Evolutionary conservation across 2,329 filamentous ascomycete species (phyloP), one percentile per base, ranked within the genome.

Genomic region (Fusarium verrucosum): DNA sequence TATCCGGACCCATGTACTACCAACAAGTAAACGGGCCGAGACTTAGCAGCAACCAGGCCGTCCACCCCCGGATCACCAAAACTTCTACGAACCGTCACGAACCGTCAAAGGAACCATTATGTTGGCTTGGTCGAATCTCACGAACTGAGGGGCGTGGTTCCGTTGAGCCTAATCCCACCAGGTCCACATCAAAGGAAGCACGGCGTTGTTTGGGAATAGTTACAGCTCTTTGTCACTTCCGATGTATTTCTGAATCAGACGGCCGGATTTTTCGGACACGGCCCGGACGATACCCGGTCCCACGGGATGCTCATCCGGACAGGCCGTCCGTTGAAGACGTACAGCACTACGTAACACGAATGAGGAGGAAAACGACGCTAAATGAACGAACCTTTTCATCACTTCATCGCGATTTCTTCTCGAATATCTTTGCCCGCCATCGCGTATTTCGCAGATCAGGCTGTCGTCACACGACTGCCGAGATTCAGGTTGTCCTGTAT

Each of bases 11-110:
- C 23, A 23, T 23, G n/a, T n/a, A n/a, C n/a, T 11, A 40, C 37
- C 33, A 45, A 33, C 33, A 36, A 8, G 49, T 5, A 36, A 50
- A 61, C 41, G 36, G 62, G 50, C 62, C 62, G 47, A 58, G 46
- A 62, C 35, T 66, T 65, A 38, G 45, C 17, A 49, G 32, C 30
- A 32, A 66, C 47, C 14, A n/a, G 30, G 36, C 40, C 35, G 53
- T 37, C 59, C 47, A 53, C 17, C 5, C 30, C 37, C 37, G 14
- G 45, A 40, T 32, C 41, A 36, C 41, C 37, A 66, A 42, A 37
- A n/a, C n/a, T n/a, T n/a, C 32, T 10, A 6, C 22, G 44, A 37
- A 36, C 51, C 57, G 51, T 40, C 30, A 16, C 17, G 40, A 45
- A 45, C 53, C 30, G 32, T 35, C 20, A 23, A 32, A 20, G 23